Base-by-base conservation (phyloP, 177 flowering plant genomes). In the Tripterygium wilfordii region DNA sequence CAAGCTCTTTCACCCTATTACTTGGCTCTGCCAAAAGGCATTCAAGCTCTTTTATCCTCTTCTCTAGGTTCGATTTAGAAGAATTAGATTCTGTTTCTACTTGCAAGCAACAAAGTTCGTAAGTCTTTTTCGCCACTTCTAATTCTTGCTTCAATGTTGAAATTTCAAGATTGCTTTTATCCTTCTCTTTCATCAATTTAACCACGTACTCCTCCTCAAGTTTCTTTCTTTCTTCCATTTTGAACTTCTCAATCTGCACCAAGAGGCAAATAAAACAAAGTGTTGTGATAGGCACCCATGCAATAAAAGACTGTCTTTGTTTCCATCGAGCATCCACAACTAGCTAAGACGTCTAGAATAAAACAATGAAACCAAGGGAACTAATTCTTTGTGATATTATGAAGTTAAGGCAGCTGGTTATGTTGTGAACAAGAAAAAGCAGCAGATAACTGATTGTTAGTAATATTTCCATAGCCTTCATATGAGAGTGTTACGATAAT, bases 211-310 rank as follows among this genome's bases (percentile, higher is more conserved):
- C 70, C 42, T 84, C 88, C 44, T 69, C 84, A 36, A 46, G 48
- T 71, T 66, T 81, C 57, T 69, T 78, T 62, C 52, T 56, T 71
- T 73, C 84, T 69, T 79, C 88, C 24, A 66, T 45, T 65, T 70
- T 73, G 15, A 32, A 43, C 70, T 70, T 83, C 63, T 45, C 42
- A 10, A 25, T 3, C 45, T 23, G 44, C 12, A 36, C 4, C 5
- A 7, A 36, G 26, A 20, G 12, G 15, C 5, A 20, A 40, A 13
- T 40, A 4, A n/a, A n/a, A n/a, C n/a, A n/a, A n/a, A n/a, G n/a
- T n/a, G n/a, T n/a, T n/a, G n/a, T n/a, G n/a, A n/a, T n/a, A n/a
- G n/a, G n/a, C n/a, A n/a, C n/a, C n/a, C n/a, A n/a, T n/a, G n/a
- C n/a, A n/a, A n/a, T n/a, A n/a, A n/a, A n/a, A n/a, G n/a, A n/a